phyloP scores from a whole-genome alignment of 2,329 filamentous ascomycete species.

The Talaromyces atroroseus region DNA sequence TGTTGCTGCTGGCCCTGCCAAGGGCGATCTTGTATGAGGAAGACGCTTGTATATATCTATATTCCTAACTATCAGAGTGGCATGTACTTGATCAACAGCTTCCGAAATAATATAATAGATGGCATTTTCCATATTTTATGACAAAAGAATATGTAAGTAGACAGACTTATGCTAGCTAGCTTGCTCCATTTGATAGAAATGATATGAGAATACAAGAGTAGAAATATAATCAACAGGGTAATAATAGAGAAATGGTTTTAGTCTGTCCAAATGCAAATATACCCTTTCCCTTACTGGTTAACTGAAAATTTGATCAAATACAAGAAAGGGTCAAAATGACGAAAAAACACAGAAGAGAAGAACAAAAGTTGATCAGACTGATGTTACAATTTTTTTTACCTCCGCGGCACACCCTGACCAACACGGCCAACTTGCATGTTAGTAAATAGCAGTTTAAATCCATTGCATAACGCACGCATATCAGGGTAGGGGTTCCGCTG shows the following conservation, averaged over 20 bases:
- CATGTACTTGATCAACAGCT: too few relatives aligned
- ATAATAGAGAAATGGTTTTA: background rate
- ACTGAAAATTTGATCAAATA: background rate
- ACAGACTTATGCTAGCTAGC: background rate
- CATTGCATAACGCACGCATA: constrained; percentile 92
- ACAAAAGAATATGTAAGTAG: too few relatives aligned
- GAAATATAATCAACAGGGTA: background rate
- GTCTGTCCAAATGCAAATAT: constrained; percentile 1
- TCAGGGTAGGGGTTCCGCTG: constrained; percentile 86
- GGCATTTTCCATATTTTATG: too few relatives aligned
- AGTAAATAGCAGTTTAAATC: constrained; percentile 81
- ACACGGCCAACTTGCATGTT: constrained; percentile 48
- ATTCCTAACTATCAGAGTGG: too few relatives aligned
- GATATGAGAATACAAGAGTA: background rate
- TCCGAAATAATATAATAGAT: too few relatives aligned
- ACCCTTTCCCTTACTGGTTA: background rate
- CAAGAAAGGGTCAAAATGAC: background rate
- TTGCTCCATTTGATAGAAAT: constrained; percentile 1
- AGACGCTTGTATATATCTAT: too few relatives aligned
- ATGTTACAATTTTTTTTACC: background rate
- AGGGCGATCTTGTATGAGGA: too few relatives aligned
- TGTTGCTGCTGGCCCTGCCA: too few relatives aligned
- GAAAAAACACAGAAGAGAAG: background rate
- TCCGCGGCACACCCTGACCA: constrained; percentile 10
- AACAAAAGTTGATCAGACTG: background rate